phyloP scores from a whole-genome alignment of 164 flowering plant species.

The Magnolia sinica region DNA sequence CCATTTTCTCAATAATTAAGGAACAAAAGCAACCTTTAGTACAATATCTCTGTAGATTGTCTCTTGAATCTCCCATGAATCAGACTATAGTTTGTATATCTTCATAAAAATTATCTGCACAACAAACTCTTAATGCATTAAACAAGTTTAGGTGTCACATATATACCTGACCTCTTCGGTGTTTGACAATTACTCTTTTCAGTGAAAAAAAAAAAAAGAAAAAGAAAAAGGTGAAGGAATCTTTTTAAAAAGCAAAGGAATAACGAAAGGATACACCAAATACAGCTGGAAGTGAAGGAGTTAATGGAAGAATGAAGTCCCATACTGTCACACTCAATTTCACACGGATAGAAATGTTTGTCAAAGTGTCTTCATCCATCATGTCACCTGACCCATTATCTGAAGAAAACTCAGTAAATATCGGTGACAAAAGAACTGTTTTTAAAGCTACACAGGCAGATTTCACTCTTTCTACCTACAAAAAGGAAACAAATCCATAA shows the following conservation, averaged over 20 bases:
- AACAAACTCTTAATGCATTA: too few species aligned
- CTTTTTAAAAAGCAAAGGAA: neutral
- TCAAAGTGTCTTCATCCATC: slow-evolving; percentile 86
- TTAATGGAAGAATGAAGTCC: slow-evolving; percentile 79
- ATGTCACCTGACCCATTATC: slow-evolving; percentile 70
- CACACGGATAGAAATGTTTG: slow-evolving; percentile 62
- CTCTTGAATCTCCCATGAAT: too few species aligned
- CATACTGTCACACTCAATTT: slow-evolving; percentile 84
- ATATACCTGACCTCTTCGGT: too few species aligned
- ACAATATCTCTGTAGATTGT: too few species aligned
- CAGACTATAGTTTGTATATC: too few species aligned
- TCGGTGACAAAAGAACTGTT: slow-evolving; percentile 58
- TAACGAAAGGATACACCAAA: slow-evolving; percentile 82
- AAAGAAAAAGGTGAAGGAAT: neutral
- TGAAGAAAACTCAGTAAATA: slow-evolving; percentile 60
- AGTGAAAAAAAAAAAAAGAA: neutral
- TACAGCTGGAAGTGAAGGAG: slow-evolving; percentile 98
- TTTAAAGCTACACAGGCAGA: slow-evolving; percentile 61
- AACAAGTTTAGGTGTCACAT: too few species aligned
- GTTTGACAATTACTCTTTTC: too few species aligned
- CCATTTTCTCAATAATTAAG: too few species aligned
- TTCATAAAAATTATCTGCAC: too few species aligned
- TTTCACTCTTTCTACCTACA: slow-evolving; percentile 70
- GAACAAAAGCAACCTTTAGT: too few species aligned
- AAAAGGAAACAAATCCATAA: slow-evolving; percentile 16